Base-by-base conservation (phyloP, 2,329 filamentous ascomycete genomes). In the Fonsecaea monophora region DNA sequence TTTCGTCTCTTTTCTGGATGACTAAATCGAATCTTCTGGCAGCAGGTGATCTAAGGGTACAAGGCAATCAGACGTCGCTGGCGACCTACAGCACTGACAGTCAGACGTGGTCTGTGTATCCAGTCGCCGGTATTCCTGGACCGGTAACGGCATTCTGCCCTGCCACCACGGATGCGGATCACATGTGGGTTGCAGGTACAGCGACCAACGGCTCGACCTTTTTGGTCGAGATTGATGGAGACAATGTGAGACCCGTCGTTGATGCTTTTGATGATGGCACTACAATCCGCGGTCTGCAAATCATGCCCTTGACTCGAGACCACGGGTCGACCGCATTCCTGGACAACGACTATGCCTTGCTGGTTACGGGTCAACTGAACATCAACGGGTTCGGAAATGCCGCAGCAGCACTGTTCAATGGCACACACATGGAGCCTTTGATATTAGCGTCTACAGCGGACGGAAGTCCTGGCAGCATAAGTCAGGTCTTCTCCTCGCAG, bases 371-470 rank as follows among this genome's bases (percentile, higher is more conserved):
- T 45, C 87, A 90, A 61, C 87, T 99, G 71, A 85, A 88, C 70
- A 84, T 98, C 18, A 87, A 90, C 0, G 81, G 82, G 57, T 93
- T 93, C 75, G 94, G 94, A 66, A 89, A 89, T 65, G 92, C 90
- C 5, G 96, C 94, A 13, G 93, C 92, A 8, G 94, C 89, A 7
- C 82, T 97, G 34, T 99, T 91, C 82, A 92, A 98, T 75, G 95
- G 95, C 73, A 92, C 89, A 10, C 81, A 83, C 2, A 88, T 94
- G 76, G 83, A 84, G 60, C 94, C 95, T 0, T 97, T 94, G 77
- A 86, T 92, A 48, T 85, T 99, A 50, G 91, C 94, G 1, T 90
- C 87, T 54, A 90, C 85, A 66, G 79, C 84, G 12, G 84, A 88
- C 73, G 88, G 88, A 66, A 83, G 84, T 12, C 82, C 87, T 10